Evolutionary conservation across 2,329 filamentous ascomycete genomes (phyloP), one percentile per base, ranked within the genome.

Genomic region (Septoria petroselini): DNA sequence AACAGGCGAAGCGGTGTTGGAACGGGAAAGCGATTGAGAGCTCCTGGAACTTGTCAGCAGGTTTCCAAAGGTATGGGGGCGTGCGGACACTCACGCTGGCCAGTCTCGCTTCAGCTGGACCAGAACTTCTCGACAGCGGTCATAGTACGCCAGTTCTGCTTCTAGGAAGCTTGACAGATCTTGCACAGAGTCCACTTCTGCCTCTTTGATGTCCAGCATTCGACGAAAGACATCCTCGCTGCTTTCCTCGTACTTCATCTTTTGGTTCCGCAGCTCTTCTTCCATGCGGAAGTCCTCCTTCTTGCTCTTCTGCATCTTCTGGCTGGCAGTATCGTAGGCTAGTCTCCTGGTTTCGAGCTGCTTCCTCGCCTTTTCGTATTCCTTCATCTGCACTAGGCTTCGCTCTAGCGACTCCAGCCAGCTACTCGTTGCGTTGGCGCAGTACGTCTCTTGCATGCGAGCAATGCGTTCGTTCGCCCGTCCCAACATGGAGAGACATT

Each of bases 201-300:
- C 81, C 63, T 96, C 91, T 73, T 93, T 91, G 72, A 97, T 94
- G 65, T 97, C 91, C 70, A 94, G 83, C 93, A 97, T 97, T 48
- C 91, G 81, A 52, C 91, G 82, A 61, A 85, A 80, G 47, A 97
- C 91, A 63, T 97, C 91, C 65, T 97, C 91, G 65, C 81, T 93
- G 12, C 88, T 85, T 73, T 97, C 93, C 66, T 97, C 93, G 65
- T 95, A 97, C 72, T 97, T 97, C 62, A 88, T 87, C 69, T 95
- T 95, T 68, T 93, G 88, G 21, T 83, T 80, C 48, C 91, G 86
- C 46, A 95, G 80, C 70, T 97, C 91, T 67, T 97, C 91, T 69
- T 97, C 93, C 48, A 93, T 79, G 55, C 89, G 80, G 73, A 93
- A 95, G 68, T 97, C 91, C 64, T 97, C 91, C 63, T 85, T 89